Base-by-base conservation (phyloP, 1,284 basidiomycete species). In the Ustilago bromivora region DNA sequence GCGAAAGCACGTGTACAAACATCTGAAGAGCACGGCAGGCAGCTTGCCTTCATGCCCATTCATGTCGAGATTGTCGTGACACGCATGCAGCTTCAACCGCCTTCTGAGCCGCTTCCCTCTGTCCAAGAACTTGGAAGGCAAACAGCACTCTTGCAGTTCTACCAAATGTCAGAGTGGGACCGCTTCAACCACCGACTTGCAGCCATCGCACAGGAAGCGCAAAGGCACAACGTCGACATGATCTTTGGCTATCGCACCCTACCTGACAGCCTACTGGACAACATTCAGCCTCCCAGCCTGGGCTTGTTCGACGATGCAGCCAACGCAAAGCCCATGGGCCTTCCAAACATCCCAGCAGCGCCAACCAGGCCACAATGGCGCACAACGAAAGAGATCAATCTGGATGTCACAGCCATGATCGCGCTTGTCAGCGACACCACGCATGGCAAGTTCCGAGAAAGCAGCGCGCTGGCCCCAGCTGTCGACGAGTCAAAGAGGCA, bases 321-420 rank as follows among this genome's bases (percentile, higher is more conserved):
- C 7, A 28, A 55, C 28, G 49, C 31, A 31, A 34, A 23, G 15
- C 54, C 56, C 4, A 57, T 73, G 52, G 49, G 57, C 4, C 51
- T 78, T 35, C 70, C 71, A 10, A 19, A 35, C 10, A 49, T 82
- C 32, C 74, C 81, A 0, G 43, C 36, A n/a, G 66, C 81, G 17
- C 73, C 69, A 4, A 34, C 38, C 1, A 49, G 32, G 32, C 74
- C 66, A 12, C 31, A 56, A 10, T 68, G 65, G 75, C 59, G 57
- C n/a, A 57, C 68, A 3, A 79, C 67, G 11, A 57, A 28, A 4
- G 59, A 62, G 36, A 62, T 84, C 52, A 83, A 84, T 49, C 65
- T 84, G 38, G 83, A 84, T 49, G 73, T 82, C 32, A 83, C 82
- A 8, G 79, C 76, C 12, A 70, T 84, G 40, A 71, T 84, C 19